Evolutionary conservation across 192 early-diverging fungal species (phyloP).

Genomic region (Backusella parvicylindrica): DNA sequence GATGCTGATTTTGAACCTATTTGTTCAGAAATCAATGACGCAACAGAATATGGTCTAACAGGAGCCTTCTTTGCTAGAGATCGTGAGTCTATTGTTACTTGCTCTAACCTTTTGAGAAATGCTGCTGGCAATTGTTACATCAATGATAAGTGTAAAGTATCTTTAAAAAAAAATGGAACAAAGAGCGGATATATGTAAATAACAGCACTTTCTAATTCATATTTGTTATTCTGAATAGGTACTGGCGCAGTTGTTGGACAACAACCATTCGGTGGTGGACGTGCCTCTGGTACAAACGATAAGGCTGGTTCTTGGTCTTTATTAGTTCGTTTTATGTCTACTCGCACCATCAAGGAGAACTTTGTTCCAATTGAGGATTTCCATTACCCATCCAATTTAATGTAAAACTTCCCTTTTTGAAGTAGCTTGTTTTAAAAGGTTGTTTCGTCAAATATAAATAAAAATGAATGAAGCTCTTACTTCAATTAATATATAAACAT

Average conservation of each 20-base stretch:
- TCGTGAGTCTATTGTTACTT: slow-evolving; percentile 70
- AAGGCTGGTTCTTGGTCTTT: slow-evolving; percentile 85
- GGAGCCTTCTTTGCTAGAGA: slow-evolving; percentile 89
- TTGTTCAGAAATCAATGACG: slow-evolving; percentile 69
- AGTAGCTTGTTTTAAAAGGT: not conserved
- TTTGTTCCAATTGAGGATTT: slow-evolving; percentile 85
- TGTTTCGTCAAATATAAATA: not conserved
- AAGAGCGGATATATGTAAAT: not conserved
- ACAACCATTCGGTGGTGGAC: slow-evolving; percentile 95
- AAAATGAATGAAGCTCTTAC: not conserved
- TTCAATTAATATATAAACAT: not conserved
- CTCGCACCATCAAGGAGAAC: slow-evolving; percentile 94
- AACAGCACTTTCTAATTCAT: not conserved
- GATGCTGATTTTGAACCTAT: slow-evolving; percentile 73
- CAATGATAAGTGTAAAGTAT: slow-evolving; percentile 84
- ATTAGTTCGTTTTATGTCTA: slow-evolving; percentile 77
- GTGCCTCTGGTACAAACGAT: slow-evolving; percentile 95
- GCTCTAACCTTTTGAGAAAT: slow-evolving; percentile 76
- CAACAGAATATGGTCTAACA: slow-evolving; percentile 89
- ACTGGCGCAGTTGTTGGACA: slow-evolving; percentile 98
- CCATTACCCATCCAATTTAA: slow-evolving; percentile 80
- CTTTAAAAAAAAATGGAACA: not conserved
- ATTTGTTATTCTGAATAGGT: not conserved
- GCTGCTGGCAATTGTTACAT: slow-evolving; percentile 97
- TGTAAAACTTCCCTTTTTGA: not conserved